These are phyloP conservation scores for Rhodotorula kratochvilovae DNA, from an alignment of 768 basidiomycete genomes.

Conservation along the genomic window DNA sequence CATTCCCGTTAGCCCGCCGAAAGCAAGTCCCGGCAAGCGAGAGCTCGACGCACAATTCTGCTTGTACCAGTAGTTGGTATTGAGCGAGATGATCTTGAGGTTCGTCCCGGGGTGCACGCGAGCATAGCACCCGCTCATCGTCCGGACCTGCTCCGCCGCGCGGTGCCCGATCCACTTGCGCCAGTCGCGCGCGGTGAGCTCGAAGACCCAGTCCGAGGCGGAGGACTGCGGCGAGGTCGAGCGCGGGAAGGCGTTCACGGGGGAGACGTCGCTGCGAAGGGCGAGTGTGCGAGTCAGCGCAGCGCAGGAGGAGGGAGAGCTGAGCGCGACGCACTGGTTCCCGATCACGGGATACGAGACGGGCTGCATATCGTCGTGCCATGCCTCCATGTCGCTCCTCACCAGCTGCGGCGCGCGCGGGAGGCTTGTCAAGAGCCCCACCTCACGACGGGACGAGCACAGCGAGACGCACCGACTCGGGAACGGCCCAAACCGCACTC, in stretches of 20 bases:
- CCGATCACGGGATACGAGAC: slow-evolving; percentile 36
- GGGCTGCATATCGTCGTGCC: slow-evolving; percentile 22
- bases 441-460: no score
- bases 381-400: slow-evolving; percentile 7
- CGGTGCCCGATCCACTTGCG: slow-evolving; percentile 54
- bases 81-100: slow-evolving; percentile 58
- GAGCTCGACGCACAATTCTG: slow-evolving; percentile 11
- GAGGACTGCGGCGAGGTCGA: slow-evolving; percentile 49
- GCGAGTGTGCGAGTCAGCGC: not conserved
- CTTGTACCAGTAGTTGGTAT: slow-evolving; percentile 56
- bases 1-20: not conserved
- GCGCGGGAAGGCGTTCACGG: slow-evolving; percentile 60
- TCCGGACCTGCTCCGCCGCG: slow-evolving; percentile 52
- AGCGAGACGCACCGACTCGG: slow-evolving; percentile 12
- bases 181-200: slow-evolving; percentile 25
- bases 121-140: slow-evolving; percentile 59
- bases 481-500: slow-evolving; percentile 30
- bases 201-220: slow-evolving; percentile 57
- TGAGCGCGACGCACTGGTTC: slow-evolving; percentile 44
- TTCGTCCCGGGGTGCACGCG: slow-evolving; percentile 53
- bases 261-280: slow-evolving; percentile 55
- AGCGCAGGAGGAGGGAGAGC: not conserved
- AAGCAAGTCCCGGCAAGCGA: no score
- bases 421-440: no score
- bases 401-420: slow-evolving; percentile 4